Evolutionary conservation across 2,329 filamentous ascomycete species (phyloP), one percentile per base, ranked within the genome.

Genomic region (Paraphoma chrysanthemicola): DNA sequence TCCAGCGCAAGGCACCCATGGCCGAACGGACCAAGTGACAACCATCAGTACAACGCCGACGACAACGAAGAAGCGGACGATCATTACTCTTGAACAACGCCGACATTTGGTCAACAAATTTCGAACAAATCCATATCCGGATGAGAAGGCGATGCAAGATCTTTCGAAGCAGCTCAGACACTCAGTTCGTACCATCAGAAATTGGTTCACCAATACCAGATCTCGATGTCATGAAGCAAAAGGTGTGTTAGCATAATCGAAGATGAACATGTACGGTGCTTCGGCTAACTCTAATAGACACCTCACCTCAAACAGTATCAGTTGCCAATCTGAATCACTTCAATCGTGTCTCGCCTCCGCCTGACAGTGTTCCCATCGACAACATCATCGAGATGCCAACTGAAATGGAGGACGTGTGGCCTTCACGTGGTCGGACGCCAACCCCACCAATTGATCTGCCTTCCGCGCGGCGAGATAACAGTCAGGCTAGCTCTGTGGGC

Each of bases 141-240:
- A 6, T 6, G 43, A 54, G 23, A 23, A 23, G 23, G 23, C 11
- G 14, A 12, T 9, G 43, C 16, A 4, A 8, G 45, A 3, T 23
- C 17, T 4, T 4, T 29, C 6, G 18, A 53, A 6, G 44, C 50
- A 12, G n/a, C 1, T 5, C 7, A 7, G 11, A 48, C 47, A 9
- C 7, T 1, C 44, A 1, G 18, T 7, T 10, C 33, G 17, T 12
- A 41, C 17, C 4, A n/a, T 54, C 6, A 50, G 41, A 11, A 57
- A 9, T 10, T 57, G 55, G 55, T 57, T 54, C 12, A 14, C 41
- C 5, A 57, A 57, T 28, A 23, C 47, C 1, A 51, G 51, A 44
- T 23, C 46, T 7, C 29, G 29, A 47, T 17, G 10, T 33, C 8
- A 38, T 47, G 6, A n/a, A 11, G n/a, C 16, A 8, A 3, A 45